Evolutionary conservation across 2,329 filamentous ascomycete species (phyloP), one percentile per base, ranked within the genome.

Genomic region (Xylariaceae sp.): DNA sequence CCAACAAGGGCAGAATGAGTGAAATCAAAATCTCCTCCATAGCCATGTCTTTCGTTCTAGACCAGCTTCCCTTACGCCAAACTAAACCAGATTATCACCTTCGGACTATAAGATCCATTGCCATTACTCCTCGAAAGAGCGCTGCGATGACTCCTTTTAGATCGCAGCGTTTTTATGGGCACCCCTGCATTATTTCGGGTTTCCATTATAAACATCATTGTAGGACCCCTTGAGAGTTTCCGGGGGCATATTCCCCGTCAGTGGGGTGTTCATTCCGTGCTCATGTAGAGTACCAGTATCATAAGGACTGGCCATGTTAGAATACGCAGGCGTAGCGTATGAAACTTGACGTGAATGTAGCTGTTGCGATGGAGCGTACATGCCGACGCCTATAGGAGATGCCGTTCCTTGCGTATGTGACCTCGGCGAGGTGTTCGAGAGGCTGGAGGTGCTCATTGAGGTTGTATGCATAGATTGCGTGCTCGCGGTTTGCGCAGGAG

Each of bases 221-320:
- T 62, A 63, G 38, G 58, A 57, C n/a, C 56, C 59, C 32, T 59
- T 62, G 39, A 63, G 18, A 33, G 53, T 53, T 39, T 63, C 61
- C 18, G 61, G 58, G 11, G 61, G 60, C 60, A 62, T 62, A 11
- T 58, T 62, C 14, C 57, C 61, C n/a, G 59, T 62, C 12, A 63
- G 42, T 6, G 61, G 59, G 19, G 61, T 62, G 38, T 51, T 55
- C 47, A 63, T 55, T 14, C 61, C 60, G 31, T 63, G 60, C 40
- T 63, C 60, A 38, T 59, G 58, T 32, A 63, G 49, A 30, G 60
- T 61, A 42, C 59, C 56, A 42, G 63, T 59, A 19, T 64, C 62
- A 49, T 59, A 64, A 19, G 61, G 53, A 48, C 55, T 62, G 14
- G 53, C 54, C 31, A 63, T 56, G 39, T 45, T 53, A 40, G 62